These are phyloP conservation scores for Hura crepitans DNA, from an alignment of 441 rosid genomes.

Conservation along the genomic window DNA sequence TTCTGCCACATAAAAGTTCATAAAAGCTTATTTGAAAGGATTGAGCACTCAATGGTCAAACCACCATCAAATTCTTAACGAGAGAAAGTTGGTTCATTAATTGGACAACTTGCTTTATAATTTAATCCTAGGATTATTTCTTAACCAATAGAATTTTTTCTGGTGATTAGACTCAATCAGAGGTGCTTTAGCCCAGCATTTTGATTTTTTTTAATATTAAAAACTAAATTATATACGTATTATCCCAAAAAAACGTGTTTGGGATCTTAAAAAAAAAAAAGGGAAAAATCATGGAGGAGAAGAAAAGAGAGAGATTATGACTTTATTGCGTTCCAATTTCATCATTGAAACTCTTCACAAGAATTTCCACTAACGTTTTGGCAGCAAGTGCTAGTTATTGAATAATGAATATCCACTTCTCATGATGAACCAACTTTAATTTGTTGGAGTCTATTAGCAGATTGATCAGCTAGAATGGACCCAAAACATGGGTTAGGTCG, in stretches of 20 bases:
- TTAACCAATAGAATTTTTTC: no score
- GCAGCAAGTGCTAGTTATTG: conserved; percentile 24
- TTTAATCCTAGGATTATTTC: no score
- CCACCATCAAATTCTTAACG: conserved; percentile 21
- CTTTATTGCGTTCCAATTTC: conserved; percentile 26
- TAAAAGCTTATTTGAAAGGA: conserved; percentile 14
- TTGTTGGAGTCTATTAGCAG: neutral
- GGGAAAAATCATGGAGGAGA: conserved; percentile 7
- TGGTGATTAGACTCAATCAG: no score
- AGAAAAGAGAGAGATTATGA: neutral
- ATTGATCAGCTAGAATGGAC: neutral
- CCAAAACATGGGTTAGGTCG: no score
- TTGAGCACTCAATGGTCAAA: conserved; percentile 28
- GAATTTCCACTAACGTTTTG: conserved; percentile 28
- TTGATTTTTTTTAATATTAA: no score
- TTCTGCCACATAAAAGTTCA: conserved; percentile 23
- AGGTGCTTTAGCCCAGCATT: no score
- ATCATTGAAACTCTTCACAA: conserved; percentile 19
- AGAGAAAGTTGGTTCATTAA: no score
- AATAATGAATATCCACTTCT: conserved; percentile 22
- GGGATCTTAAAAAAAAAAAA: neutral
- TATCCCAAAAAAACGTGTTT: neutral
- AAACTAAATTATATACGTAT: no score
- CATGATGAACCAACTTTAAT: neutral
- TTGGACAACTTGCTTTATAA: no score